Base-by-base conservation (phyloP, 1,284 basidiomycete species). In the Acaromyces ingoldii region DNA sequence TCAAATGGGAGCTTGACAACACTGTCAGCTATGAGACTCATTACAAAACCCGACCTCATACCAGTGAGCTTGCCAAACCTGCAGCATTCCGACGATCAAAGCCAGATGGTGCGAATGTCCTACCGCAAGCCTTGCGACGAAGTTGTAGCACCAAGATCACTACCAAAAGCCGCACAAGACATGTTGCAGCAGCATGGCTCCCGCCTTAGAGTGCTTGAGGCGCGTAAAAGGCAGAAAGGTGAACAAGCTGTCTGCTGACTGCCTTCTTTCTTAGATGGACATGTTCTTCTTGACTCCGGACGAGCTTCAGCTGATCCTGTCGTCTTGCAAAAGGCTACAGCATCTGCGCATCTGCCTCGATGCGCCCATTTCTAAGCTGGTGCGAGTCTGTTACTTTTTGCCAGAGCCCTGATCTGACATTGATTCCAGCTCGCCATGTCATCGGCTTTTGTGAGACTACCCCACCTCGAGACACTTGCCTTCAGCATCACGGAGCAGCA, bases 111-210 rank as follows among this genome's bases (percentile, higher is more conserved):
- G 3, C 30, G 25, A 25, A 45, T 28, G 24, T 13, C 25, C 6
- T 45, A 22, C 22, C 17, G n/a, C 5, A 45, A 30, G 30, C 13
- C 25, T 4, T 45, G 42, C 26, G 42, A 45, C 34, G 42, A 45
- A 6, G 26, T 13, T 13, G 26, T 45, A 4, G 17, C 17, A 5
- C 6, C 42, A 2, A 28, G 42, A 25, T n/a, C 17, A n/a, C 6
- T 45, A n/a, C 42, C 42, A 4, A 31, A 45, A 45, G 42, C 19
- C 34, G 42, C 22, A 3, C 21, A 31, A 13, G 5, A n/a, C 19
- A n/a, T 19, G 17, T 31, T 45, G 11, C n/a, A 31, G 6, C 17
- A 26, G 26, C 22, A 22, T 29, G 42, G 42, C 19, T 28, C 11
- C 4, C 17, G 13, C 4, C 34, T 45, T 28, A 31, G 34, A 29